Base-by-base conservation (phyloP, 495 filamentous ascomycete genomes). In the Hypoxylon fuscum region DNA sequence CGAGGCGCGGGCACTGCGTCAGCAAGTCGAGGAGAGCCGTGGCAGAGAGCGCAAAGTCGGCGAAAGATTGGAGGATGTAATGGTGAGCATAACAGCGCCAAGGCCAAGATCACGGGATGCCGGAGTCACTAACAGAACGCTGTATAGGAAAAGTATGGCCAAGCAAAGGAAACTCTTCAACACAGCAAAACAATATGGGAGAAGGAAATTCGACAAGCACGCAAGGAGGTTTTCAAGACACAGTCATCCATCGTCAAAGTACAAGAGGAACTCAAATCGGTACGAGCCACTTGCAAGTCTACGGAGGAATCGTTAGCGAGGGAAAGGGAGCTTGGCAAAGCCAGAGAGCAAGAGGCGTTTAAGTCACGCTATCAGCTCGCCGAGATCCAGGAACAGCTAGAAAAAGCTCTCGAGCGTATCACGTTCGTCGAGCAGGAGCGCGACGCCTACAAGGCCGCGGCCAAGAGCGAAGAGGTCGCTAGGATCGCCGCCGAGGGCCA, bases 141-240 rank as follows among this genome's bases (percentile, higher is more conserved):
- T 10, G 32, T 47, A 59, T 63, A 90, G 88, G 92, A 94, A 74
- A 90, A 91, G 66, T 82, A 91, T 38, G 87, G 88, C 27, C 79
- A 84, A 17, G 78, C 83, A 12, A 93, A 94, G 76, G 90, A 94
- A 68, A 87, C 87, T 11, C 83, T 91, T 63, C 83, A 82, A 12
- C 87, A 92, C 68, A 87, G 90, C 52, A 81, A 89, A 70, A 70
- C 85, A 18, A 74, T 92, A 21, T 94, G 90, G 77, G 91, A 96
- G 73, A 96, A 95, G 66, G 92, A 96, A 70, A 87, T 94, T 31
- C 79, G 90, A 41, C 85, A 88, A 43, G 85, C 88, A n/a, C 80
- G 90, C 25, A 96, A 94, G 72, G 91, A 95, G 65, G 87, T 88
- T 0, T 96, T 92, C 77, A 94, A 91, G 45, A 85, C 88, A 3